Percentiles rank a stretch among this genome's conserved stretches.
Evolutionary conservation across 2,329 filamentous ascomycete species (phyloP).

Genomic region (Pestalotiopsis sp.): DNA sequence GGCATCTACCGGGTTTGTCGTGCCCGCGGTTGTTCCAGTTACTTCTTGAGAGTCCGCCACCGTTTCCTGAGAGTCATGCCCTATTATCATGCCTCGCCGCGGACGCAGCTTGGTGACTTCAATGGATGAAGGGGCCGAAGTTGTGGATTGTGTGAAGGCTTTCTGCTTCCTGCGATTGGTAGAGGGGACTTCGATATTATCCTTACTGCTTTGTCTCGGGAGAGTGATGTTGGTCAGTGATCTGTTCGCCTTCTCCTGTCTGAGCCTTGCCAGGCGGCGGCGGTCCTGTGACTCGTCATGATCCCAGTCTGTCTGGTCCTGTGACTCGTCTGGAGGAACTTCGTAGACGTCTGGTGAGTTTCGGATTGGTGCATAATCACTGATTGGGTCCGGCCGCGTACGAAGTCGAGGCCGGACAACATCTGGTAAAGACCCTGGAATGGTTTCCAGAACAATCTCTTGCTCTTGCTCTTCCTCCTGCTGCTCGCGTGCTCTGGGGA

Average conservation of each 20-base stretch:
- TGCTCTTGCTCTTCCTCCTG: background rate
- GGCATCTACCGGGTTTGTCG: background rate
- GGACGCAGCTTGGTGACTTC: slow-evolving; percentile 19
- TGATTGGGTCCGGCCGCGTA: slow-evolving; percentile 27
- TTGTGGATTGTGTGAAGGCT: background rate
- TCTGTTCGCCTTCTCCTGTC: slow-evolving; percentile 26
- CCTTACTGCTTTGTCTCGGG: slow-evolving; percentile 14
- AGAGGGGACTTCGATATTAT: slow-evolving; percentile 31
- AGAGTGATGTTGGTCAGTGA: slow-evolving; percentile 27
- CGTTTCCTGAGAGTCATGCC: slow-evolving; percentile 30
- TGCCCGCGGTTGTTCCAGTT: background rate
- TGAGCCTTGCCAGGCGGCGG: slow-evolving; percentile 25
- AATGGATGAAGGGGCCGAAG: slow-evolving; percentile 11
- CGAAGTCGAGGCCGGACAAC: slow-evolving; percentile 14
- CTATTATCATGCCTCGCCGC: slow-evolving; percentile 16
- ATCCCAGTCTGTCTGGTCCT: slow-evolving; percentile 27
- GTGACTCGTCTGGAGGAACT: slow-evolving; percentile 11
- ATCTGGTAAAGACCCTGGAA: slow-evolving; percentile 17
- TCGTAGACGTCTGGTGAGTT: slow-evolving; percentile 12
- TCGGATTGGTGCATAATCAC: slow-evolving; percentile 26
- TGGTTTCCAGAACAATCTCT: slow-evolving; percentile 5
- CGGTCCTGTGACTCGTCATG: slow-evolving; percentile 23
- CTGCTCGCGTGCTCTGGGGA: background rate
- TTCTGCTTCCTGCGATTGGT: slow-evolving; percentile 23
- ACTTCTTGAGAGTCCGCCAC: slow-evolving; percentile 31